phyloP scores from a whole-genome alignment of 78 protist species.

The Tieghemostelium lacteum region DNA sequence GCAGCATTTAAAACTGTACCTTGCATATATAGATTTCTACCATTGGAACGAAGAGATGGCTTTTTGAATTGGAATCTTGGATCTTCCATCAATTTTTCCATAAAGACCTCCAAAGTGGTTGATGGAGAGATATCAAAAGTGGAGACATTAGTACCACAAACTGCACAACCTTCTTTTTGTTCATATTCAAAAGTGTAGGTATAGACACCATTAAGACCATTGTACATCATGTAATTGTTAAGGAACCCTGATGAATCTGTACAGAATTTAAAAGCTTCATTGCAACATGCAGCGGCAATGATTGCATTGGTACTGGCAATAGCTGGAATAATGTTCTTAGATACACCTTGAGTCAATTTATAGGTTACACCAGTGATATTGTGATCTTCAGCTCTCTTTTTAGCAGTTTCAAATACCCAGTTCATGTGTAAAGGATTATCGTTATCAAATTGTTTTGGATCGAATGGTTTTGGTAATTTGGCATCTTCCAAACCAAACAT shows the following conservation, averaged over 20 bases:
- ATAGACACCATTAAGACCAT: conserved; percentile 88
- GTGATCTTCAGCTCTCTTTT: conserved; percentile 89
- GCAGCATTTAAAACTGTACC: conserved; percentile 49
- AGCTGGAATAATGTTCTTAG: conserved; percentile 98
- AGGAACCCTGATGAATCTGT: conserved; percentile 75
- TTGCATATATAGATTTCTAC: conserved; percentile 85
- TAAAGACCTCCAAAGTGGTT: conserved; percentile 12
- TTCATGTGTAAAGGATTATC: conserved; percentile 95
- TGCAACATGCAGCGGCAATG: conserved; percentile 95
- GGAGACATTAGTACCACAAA: conserved; percentile 73
- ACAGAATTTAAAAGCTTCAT: conserved; percentile 94
- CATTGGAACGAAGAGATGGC: conserved; percentile 56
- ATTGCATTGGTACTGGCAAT: conserved; percentile 98
- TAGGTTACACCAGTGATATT: conserved; percentile 95
- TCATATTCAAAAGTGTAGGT: conserved; percentile 89
- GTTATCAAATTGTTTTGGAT: conserved; percentile 85
- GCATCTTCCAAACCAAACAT: conserved; percentile 44
- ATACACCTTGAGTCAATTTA: conserved; percentile 94
- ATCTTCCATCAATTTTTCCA: conserved; percentile 54
- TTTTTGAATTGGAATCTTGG: conserved; percentile 52
- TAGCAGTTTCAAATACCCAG: conserved; percentile 92
- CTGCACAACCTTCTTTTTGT: conserved; percentile 85
- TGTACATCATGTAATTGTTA: conserved; percentile 92
- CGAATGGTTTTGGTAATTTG: conserved; percentile 46
- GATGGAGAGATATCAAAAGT: conserved; percentile 7